These are phyloP conservation scores for Licmophora abbreviata DNA, from an alignment of 108 stramenopile species.

Conservation along the genomic window DNA sequence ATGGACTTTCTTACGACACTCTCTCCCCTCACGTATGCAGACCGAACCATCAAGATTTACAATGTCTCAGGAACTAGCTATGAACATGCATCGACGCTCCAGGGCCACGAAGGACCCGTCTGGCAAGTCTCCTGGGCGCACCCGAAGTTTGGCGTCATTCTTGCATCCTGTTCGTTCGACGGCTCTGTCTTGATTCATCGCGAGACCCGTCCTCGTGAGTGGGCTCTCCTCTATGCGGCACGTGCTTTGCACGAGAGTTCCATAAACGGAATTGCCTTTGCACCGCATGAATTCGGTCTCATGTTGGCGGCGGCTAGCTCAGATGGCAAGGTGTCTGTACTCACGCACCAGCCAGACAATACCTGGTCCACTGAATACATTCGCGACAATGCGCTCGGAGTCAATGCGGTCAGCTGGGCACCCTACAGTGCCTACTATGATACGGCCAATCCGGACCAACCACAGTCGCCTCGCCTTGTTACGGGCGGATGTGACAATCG, in stretches of 20 bases:
- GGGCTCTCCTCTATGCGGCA: slow-evolving; percentile 67
- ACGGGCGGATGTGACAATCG: slow-evolving; percentile 95
- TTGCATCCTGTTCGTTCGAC: slow-evolving; percentile 89
- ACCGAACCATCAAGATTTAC: slow-evolving; percentile 91
- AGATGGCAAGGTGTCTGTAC: slow-evolving; percentile 80
- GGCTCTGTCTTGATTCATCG: slow-evolving; percentile 81
- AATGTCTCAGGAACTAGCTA: slow-evolving; percentile 77
- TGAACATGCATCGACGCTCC: slow-evolving; percentile 70
- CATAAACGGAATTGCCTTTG: slow-evolving; percentile 83
- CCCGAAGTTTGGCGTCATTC: slow-evolving; percentile 86
- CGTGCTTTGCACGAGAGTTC: slow-evolving; percentile 54
- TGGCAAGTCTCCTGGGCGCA: slow-evolving; percentile 95
- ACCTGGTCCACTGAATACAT: slow-evolving; percentile 75
- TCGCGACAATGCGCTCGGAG: slow-evolving; percentile 69
- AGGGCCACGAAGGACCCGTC: slow-evolving; percentile 88
- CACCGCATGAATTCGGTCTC: slow-evolving; percentile 83
- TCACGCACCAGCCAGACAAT: slow-evolving; percentile 55
- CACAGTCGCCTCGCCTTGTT: slow-evolving; percentile 60
- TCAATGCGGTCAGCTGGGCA: slow-evolving; percentile 88
- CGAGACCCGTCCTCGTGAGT: slow-evolving; percentile 72
- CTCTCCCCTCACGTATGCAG: slow-evolving; percentile 15
- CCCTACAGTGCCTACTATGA: slow-evolving; percentile 51
- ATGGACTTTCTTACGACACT: neutral
- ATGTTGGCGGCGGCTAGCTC: slow-evolving; percentile 57
- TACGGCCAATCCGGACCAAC: slow-evolving; percentile 8